These are phyloP conservation scores for Lactarius sp. DNA, from an alignment of 768 basidiomycete genomes.

Conservation along the genomic window DNA sequence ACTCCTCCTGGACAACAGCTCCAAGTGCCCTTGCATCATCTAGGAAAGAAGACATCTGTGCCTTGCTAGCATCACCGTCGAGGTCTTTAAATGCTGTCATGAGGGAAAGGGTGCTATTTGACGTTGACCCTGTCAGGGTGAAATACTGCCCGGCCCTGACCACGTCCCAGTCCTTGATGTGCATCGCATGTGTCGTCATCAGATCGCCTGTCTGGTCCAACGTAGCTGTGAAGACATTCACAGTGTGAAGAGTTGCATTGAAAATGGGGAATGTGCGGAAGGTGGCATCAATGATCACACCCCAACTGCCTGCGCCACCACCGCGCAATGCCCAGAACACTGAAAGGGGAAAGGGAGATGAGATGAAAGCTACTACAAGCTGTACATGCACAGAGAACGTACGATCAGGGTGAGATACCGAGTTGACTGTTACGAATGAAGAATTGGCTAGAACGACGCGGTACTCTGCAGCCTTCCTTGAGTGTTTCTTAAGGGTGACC, in stretches of 20 bases:
- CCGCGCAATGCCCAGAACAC: constrained; percentile 24
- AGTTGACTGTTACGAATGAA: constrained; percentile 1
- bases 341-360: constrained; percentile 1
- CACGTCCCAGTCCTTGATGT: background rate
- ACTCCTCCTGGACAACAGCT: constrained; percentile 17
- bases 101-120: constrained; percentile 14
- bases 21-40: constrained; percentile 21
- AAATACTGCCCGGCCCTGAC: constrained; percentile 26
- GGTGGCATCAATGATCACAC: too few relatives aligned
- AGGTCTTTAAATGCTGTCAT: constrained; percentile 26
- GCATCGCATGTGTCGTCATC: constrained; percentile 28
- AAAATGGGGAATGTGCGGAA: too few relatives aligned
- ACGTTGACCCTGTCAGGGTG: constrained; percentile 28
- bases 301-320: too few relatives aligned
- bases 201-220: constrained; percentile 37
- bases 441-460: constrained; percentile 15
- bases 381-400: background rate
- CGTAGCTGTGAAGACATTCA: constrained; percentile 31
- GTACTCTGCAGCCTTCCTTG: background rate
- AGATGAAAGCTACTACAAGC: background rate
- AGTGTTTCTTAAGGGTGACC: background rate
- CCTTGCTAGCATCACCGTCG: constrained; percentile 20
- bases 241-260: constrained; percentile 21
- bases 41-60: constrained; percentile 19
- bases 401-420: constrained; percentile 11